Base-by-base conservation (phyloP, 495 filamentous ascomycete genomes). In the Trichocladium uniseriatum region DNA sequence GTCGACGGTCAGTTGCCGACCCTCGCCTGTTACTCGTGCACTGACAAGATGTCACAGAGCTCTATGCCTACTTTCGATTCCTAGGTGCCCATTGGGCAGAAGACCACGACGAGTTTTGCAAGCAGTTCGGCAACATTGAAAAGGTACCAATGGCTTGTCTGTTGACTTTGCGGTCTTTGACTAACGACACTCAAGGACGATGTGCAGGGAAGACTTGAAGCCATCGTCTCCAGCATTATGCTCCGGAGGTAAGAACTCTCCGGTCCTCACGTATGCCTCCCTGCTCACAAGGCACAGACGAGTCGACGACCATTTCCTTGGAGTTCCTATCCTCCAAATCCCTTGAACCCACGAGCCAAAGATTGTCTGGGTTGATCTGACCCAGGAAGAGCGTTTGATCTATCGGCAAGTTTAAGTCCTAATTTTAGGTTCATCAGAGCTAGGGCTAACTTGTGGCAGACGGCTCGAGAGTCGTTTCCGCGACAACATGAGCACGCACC, bases 51-150 rank as follows among this genome's bases (percentile, higher is more conserved):
- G 1, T 7, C 1, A 3, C 11, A 46, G 43, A 46, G 6, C 35
- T 46, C n/a, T 46, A 28, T 8, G 2, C 43, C 3, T 38, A 37
- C n/a, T 46, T 46, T 15, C 43, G 43, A 2, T 46, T 46, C 15
- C 43, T 46, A 6, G 43, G 43, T 13, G 43, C 43, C 3, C 43
- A 46, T 20, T 46, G n/a, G n/a, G n/a, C n/a, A n/a, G n/a, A n/a
- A n/a, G n/a, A n/a, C n/a, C n/a, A 32, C 31, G 21, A 19, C 6
- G 34, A 46, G 16, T 46, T 46, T n/a, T 11, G 19, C 2, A 38
- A 38, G 21, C 43, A 38, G 21, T 46, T 46, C n/a, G 36, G 24
- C 0, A 32, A 47, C 45, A 19, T 47, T 4, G 22, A 47, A 1
- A 47, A 38, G 22, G 45, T 38, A n/a, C n/a, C n/a, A n/a, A n/a